Evolutionary conservation across 2,329 filamentous ascomycete genomes (phyloP), one percentile per base, ranked within the genome.

Genomic region (Apiospora sp.): DNA sequence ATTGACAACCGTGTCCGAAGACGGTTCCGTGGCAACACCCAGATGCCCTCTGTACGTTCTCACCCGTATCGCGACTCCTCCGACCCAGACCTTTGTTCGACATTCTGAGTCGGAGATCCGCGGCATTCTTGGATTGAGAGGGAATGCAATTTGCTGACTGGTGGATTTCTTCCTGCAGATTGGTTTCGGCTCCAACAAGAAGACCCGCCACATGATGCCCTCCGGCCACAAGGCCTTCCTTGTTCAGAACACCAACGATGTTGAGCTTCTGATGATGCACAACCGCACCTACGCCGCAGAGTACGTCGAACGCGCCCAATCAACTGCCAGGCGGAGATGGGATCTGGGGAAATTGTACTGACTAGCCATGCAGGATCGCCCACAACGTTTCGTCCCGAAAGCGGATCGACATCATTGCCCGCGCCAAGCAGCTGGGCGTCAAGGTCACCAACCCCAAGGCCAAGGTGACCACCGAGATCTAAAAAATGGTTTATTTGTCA

Each of bases 361-460:
- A 87, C 76, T 75, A 75, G 79, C 83, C 83, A 71, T 46, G 67
- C 80, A 98, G 95, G 92, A 99, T 99, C 86, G 94, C 93, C 85
- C 94, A 97, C 91, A 93, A 94, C 86, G 96, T 99, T 86, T 99
- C 96, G 76, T 97, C 96, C 84, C 91, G 96, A 88, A 99, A 99
- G 94, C 92, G 96, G 87, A 92, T 99, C 87, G 95, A 98, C 83
- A 99, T 99, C 88, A 92, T 99, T 83, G 91, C 94, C 84, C 94
- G 96, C 86, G 96, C 96, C 79, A 98, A 98, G 94, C 93, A 97
- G 88, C 89, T 99, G 84, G 94, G 95, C 84, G 96, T 99, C 86
- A 99, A 99, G 94, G 96, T 99, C 86, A 99, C 96, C 85, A 99
- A 99, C 91, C 87, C 94, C 88, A 98, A 98, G 94, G 96, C 95